Evolutionary conservation across 208 protist genomes (phyloP).

Genomic region (Acanthamoeba sp.): DNA sequence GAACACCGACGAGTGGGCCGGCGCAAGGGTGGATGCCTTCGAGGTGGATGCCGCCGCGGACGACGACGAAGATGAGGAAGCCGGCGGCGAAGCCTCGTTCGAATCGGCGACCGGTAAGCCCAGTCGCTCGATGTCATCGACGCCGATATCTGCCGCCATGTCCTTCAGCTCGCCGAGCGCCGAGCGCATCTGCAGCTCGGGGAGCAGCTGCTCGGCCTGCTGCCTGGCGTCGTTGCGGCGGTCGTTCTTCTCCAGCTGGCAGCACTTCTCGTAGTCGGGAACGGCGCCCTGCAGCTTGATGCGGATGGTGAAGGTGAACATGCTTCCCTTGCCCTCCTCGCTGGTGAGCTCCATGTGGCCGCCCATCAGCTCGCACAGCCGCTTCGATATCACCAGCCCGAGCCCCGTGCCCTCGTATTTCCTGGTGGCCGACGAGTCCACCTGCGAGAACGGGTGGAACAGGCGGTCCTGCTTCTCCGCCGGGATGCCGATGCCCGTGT

Average conservation of each 20-base stretch:
- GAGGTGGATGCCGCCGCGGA: background rate
- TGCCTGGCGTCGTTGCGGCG: background rate
- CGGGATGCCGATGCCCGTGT: slow-evolving; percentile 84
- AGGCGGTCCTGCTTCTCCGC: slow-evolving; percentile 63
- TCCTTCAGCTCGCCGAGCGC: background rate
- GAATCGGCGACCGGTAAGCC: background rate
- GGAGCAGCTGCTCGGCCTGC: background rate
- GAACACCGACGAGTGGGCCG: background rate
- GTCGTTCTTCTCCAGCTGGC: slow-evolving; percentile 19
- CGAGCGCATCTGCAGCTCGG: background rate
- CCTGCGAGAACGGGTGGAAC: slow-evolving; percentile 75
- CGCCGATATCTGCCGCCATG: background rate
- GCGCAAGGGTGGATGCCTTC: background rate
- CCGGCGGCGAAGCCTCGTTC: background rate
- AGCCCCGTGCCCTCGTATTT: slow-evolving; percentile 77
- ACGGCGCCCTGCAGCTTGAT: background rate
- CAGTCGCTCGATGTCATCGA: too few relatives aligned
- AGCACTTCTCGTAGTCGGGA: background rate
- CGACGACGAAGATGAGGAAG: background rate
- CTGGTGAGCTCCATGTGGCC: background rate
- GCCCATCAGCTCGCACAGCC: slow-evolving; percentile 64
- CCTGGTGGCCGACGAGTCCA: slow-evolving; percentile 23
- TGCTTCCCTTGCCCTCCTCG: slow-evolving; percentile 20
- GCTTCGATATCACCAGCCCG: slow-evolving; percentile 37
- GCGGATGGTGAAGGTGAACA: slow-evolving; percentile 51